phyloP scores from a whole-genome alignment of 2,329 filamentous ascomycete species.

The Neopestalotiopsis rosae region DNA sequence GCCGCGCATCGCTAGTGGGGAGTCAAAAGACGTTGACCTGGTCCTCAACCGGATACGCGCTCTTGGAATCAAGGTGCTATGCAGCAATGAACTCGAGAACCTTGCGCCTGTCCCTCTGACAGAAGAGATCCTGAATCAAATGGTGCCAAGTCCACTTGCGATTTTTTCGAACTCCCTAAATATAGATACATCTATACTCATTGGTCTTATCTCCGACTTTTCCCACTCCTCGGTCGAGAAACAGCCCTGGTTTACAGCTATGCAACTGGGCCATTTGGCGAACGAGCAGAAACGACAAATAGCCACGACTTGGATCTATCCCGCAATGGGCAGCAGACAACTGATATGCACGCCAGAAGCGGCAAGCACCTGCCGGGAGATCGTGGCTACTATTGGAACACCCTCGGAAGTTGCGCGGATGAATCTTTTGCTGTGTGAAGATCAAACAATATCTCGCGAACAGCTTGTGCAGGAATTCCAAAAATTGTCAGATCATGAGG shows the following conservation, averaged over 20 bases:
- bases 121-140: slow-evolving; percentile 27
- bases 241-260: slow-evolving; percentile 53
- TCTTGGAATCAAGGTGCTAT: slow-evolving; percentile 30
- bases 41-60: slow-evolving; percentile 31
- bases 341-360: slow-evolving; percentile 73
- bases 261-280: slow-evolving; percentile 69
- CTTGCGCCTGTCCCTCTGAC: slow-evolving; percentile 26
- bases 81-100: slow-evolving; percentile 25
- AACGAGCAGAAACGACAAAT: slow-evolving; percentile 67
- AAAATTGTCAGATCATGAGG: slow-evolving; percentile 6
- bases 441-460: slow-evolving; percentile 13
- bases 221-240: slow-evolving; percentile 55
- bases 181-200: slow-evolving; percentile 72
- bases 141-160: slow-evolving; percentile 35
- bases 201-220: slow-evolving; percentile 76
- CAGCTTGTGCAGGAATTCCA: background rate
- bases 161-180: slow-evolving; percentile 47
- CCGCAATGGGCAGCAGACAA: slow-evolving; percentile 57
- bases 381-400: slow-evolving; percentile 68
- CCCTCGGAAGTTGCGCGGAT: slow-evolving; percentile 66
- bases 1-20: slow-evolving; percentile 34
- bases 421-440: slow-evolving; percentile 55
- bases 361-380: slow-evolving; percentile 67
- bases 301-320: slow-evolving; percentile 64
- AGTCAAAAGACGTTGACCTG: slow-evolving; percentile 32